Evolutionary conservation across 768 basidiomycete genomes (phyloP).

Genomic region (Boletus insuetus): DNA sequence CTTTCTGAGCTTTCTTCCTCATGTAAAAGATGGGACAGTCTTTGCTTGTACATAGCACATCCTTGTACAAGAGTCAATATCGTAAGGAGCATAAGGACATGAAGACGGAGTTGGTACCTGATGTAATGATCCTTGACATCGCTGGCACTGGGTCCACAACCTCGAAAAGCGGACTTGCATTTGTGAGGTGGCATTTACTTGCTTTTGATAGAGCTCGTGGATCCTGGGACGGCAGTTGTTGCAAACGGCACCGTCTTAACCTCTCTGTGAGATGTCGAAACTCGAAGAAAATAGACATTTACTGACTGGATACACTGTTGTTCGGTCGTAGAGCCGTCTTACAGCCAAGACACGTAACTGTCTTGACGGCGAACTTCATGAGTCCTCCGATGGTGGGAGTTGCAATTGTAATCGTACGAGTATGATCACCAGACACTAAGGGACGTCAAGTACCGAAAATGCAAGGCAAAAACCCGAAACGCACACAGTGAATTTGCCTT

Average conservation of each 20-base stretch:
- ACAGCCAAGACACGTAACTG: conserved; percentile 91
- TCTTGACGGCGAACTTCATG: conserved; percentile 99
- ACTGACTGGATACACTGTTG: conserved; percentile 71
- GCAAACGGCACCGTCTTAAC: conserved; percentile 86
- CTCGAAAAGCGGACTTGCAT: conserved; percentile 90
- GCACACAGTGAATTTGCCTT: conserved; percentile 80
- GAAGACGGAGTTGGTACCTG: conserved; percentile 48
- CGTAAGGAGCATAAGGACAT: background rate
- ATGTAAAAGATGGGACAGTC: conserved; percentile 99
- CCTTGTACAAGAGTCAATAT: conserved; percentile 43
- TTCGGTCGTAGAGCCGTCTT: conserved; percentile 80
- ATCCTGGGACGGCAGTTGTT: conserved; percentile 86
- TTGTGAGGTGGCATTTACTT: conserved; percentile 68
- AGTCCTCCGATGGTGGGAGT: conserved; percentile 95
- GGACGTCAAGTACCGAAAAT: conserved; percentile 2
- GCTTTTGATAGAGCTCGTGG: conserved; percentile 91
- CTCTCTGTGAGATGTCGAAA: conserved; percentile 3
- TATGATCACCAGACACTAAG: conserved; percentile 93
- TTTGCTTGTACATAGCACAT: conserved; percentile 93
- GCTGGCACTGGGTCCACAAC: conserved; percentile 97
- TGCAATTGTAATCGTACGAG: conserved; percentile 91
- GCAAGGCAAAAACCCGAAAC: conserved; percentile 25
- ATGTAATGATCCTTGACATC: conserved; percentile 97
- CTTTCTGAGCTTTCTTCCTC: conserved; percentile 97
- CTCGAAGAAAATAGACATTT: background rate